These are phyloP conservation scores for Teunomyces tritomae DNA, from an alignment of 805 yeast genomes.

Conservation along the genomic window DNA sequence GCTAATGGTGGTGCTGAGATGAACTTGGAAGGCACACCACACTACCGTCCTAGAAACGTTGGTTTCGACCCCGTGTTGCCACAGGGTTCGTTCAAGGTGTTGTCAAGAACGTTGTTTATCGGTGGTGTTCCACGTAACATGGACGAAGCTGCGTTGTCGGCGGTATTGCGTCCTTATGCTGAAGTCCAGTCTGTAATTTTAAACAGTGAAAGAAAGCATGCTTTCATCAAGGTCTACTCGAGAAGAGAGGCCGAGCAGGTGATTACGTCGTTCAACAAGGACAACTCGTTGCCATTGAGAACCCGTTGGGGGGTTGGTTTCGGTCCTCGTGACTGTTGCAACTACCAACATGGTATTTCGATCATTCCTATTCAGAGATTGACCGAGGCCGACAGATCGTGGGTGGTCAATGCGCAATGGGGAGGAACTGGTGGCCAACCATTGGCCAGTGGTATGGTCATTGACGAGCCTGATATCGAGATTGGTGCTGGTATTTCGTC, in stretches of 20 bases:
- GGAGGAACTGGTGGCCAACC: slow-evolving; percentile 96
- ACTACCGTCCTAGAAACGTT: slow-evolving; percentile 72
- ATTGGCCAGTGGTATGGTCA: slow-evolving; percentile 70
- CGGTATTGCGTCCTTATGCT: slow-evolving; percentile 77
- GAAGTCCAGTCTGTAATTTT: slow-evolving; percentile 89
- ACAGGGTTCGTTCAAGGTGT: slow-evolving; percentile 75
- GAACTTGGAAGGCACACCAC: slow-evolving; percentile 69
- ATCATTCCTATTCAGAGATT: slow-evolving; percentile 82
- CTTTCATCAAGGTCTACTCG: slow-evolving; percentile 91
- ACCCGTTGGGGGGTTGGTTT: slow-evolving; percentile 99
- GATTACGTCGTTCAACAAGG: slow-evolving; percentile 66
- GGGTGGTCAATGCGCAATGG: slow-evolving; percentile 91
- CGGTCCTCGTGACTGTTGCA: slow-evolving; percentile 98
- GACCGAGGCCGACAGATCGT: slow-evolving; percentile 89
- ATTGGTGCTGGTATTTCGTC: slow-evolving; percentile 93
- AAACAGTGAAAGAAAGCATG: slow-evolving; percentile 89
- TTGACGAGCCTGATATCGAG: slow-evolving; percentile 98
- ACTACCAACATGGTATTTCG: slow-evolving; percentile 86
- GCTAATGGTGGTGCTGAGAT: slow-evolving; percentile 44
- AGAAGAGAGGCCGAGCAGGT: slow-evolving; percentile 89
- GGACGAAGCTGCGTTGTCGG: slow-evolving; percentile 70
- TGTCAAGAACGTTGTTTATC: slow-evolving; percentile 85
- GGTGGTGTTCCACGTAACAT: slow-evolving; percentile 89
- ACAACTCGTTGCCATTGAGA: slow-evolving; percentile 63
- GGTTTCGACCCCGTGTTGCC: slow-evolving; percentile 70